Evolutionary conservation across 139 green algal genomes (phyloP).

Genomic region (Chlorella vulgaris): DNA sequence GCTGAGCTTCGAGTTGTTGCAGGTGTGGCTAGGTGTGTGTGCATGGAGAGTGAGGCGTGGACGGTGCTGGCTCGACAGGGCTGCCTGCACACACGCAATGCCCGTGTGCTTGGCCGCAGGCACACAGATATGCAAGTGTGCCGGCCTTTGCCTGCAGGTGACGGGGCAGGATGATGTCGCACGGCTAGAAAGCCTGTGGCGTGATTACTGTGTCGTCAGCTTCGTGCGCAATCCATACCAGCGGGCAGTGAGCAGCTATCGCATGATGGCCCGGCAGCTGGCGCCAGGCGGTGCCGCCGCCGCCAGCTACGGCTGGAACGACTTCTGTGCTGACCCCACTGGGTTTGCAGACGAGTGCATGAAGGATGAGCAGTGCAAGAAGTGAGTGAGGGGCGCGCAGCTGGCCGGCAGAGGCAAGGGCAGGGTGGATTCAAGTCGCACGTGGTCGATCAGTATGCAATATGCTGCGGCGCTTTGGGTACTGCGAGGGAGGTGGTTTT

Average conservation of each 20-base stretch:
- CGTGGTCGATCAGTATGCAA: too few relatives aligned
- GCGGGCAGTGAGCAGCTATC: slow-evolving; percentile 29
- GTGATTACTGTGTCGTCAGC: slow-evolving; percentile 39
- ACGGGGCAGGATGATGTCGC: neutral
- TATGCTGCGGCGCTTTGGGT: too few relatives aligned
- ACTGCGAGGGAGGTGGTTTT: too few relatives aligned
- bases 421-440: too few relatives aligned
- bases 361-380: slow-evolving; percentile 14
- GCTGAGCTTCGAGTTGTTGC: slow-evolving; percentile 27
- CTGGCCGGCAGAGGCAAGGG: neutral
- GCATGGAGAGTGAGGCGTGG: neutral
- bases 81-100: neutral
- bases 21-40: neutral
- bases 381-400: slow-evolving; percentile 4
- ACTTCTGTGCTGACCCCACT: slow-evolving; percentile 19
- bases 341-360: slow-evolving; percentile 22
- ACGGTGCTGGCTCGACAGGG: neutral
- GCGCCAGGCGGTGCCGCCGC: neutral
- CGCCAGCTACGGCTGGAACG: slow-evolving; percentile 4
- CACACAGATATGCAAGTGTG: neutral
- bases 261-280: slow-evolving; percentile 39
- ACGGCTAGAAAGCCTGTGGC: slow-evolving; percentile 22
- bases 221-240: slow-evolving; percentile 44
- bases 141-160: neutral
- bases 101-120: neutral